A percentile compares a stretch with the other conserved stretches of the same genome.
phyloP scores from a whole-genome alignment of 2,329 filamentous ascomycete genomes.

The Fusarium albidum region DNA sequence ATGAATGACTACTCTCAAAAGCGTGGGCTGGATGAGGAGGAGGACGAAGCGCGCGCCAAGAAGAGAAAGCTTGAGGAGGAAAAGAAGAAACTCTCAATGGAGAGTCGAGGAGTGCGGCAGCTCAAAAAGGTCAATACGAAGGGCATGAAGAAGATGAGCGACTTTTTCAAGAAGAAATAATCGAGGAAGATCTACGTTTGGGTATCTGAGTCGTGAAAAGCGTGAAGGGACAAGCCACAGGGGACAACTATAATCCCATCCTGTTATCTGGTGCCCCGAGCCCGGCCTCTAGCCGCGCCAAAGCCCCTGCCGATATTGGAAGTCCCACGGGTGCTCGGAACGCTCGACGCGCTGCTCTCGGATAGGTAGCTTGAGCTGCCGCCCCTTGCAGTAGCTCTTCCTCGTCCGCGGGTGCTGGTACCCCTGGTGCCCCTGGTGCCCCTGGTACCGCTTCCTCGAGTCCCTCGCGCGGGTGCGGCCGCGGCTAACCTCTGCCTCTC shows the following conservation, averaged over 20 bases:
- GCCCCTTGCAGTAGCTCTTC: slow-evolving; percentile 40
- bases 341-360: slow-evolving; percentile 38
- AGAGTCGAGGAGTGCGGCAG: slow-evolving; percentile 79
- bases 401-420: slow-evolving; percentile 33
- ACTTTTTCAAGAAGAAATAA: slow-evolving; percentile 83
- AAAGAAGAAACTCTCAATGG: slow-evolving; percentile 78
- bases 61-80: slow-evolving; percentile 88
- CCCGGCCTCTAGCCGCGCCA: slow-evolving; percentile 44
- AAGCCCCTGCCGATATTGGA: slow-evolving; percentile 48
- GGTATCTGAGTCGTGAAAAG: slow-evolving; percentile 42
- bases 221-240: slow-evolving; percentile 7
- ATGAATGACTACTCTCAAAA: slow-evolving; percentile 75
- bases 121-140: slow-evolving; percentile 89
- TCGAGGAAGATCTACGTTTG: slow-evolving; percentile 32
- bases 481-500: slow-evolving; percentile 45
- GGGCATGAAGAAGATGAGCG: slow-evolving; percentile 97
- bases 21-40: slow-evolving; percentile 71
- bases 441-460: slow-evolving; percentile 39
- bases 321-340: slow-evolving; percentile 43
- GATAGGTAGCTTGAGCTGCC: slow-evolving; percentile 41
- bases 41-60: slow-evolving; percentile 73
- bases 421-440: slow-evolving; percentile 48
- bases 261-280: slow-evolving; percentile 44
- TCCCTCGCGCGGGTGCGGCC: slow-evolving; percentile 40
- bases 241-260: background rate